Evolutionary conservation across 1,284 basidiomycete species (phyloP), one percentile per base, ranked within the genome.

Genomic region (Fomitiporia mediterranea): DNA sequence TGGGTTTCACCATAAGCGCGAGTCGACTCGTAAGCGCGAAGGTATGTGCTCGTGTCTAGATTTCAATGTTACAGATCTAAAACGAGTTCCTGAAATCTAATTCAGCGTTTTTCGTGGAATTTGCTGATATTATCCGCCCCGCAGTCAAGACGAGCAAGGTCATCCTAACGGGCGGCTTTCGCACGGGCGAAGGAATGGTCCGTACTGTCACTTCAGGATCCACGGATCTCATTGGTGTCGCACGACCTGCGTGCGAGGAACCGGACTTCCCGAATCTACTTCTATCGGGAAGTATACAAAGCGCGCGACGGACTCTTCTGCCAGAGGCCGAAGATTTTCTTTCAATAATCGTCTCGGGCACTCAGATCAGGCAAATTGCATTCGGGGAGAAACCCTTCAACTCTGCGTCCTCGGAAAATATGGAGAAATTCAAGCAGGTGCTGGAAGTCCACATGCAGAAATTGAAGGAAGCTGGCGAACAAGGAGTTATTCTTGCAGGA

Each of bases 161-260:
- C 19, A 67, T 68, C 51, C 69, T 76, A 30, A 79, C 78, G 0
- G 77, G 77, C 13, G 78, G 77, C 1, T 80, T 79, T 68, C 66
- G 76, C 28, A 69, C 70, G 3, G 61, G 67, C 0, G 55, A 61
- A 4, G 74, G 69, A 9, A 78, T 79, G 77, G 68, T 69, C 4
- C 63, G 69, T 30, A 74, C 71, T 13, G 62, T 76, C 53, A 37
- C 57, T 2, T 54, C 50, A 7, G 64, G 69, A 9, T 65, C 66
- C 7, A 67, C 69, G 6, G 68, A 71, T 23, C 67, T 77, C 43
- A 64, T 79, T 51, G 77, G 77, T 21, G 65, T 79, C 25, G 77
- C 63, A 1, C 69, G 78, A 23, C 78, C 77, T 0, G 62, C 77
- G 5, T 65, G 70, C 0, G 69, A 71, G 21, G 77, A 80, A 55